phyloP scores from a whole-genome alignment of 2,329 filamentous ascomycete species.

The Scytalidium lignicola region DNA sequence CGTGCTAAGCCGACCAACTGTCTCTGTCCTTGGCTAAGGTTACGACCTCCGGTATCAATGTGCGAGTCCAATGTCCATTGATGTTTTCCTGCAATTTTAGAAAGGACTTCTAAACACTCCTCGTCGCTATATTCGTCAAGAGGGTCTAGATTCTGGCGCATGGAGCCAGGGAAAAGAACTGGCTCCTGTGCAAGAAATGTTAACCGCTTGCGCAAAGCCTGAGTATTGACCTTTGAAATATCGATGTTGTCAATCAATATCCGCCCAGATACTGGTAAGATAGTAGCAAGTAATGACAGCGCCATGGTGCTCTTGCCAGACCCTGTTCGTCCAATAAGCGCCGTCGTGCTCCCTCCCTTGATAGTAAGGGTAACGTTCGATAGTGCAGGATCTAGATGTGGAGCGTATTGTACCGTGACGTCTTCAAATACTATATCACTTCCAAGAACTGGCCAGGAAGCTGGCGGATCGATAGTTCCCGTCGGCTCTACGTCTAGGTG shows the following conservation, averaged over 20 bases:
- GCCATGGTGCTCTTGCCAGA: slow-evolving; percentile 79
- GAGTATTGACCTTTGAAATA: slow-evolving; percentile 52
- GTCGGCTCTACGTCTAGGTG: slow-evolving; percentile 70
- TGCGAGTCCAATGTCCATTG: slow-evolving; percentile 50
- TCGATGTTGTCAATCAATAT: slow-evolving; percentile 59
- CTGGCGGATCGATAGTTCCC: slow-evolving; percentile 64
- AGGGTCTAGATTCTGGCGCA: slow-evolving; percentile 59
- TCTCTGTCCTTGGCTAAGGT: slow-evolving; percentile 59
- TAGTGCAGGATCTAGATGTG: slow-evolving; percentile 69
- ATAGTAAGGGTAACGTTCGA: slow-evolving; percentile 66
- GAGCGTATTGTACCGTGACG: slow-evolving; percentile 75
- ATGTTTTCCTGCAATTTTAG: slow-evolving; percentile 49
- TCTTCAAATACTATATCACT: slow-evolving; percentile 72
- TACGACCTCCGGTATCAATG: slow-evolving; percentile 56
- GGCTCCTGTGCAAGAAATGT: slow-evolving; percentile 66
- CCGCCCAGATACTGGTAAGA: slow-evolving; percentile 46
- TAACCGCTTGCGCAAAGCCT: slow-evolving; percentile 54
- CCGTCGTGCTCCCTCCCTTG: slow-evolving; percentile 71
- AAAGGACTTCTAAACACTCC: slow-evolving; percentile 47
- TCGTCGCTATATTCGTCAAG: slow-evolving; percentile 49
- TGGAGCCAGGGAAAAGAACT: slow-evolving; percentile 56
- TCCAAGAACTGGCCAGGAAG: slow-evolving; percentile 68
- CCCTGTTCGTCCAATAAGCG: slow-evolving; percentile 74
- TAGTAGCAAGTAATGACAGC: slow-evolving; percentile 52
- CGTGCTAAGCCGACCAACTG: slow-evolving; percentile 60